Percentiles rank a stretch among this genome's conserved stretches.
phyloP scores from a whole-genome alignment of 73 alveolate genomes.

The Paramecium bursaria region DNA sequence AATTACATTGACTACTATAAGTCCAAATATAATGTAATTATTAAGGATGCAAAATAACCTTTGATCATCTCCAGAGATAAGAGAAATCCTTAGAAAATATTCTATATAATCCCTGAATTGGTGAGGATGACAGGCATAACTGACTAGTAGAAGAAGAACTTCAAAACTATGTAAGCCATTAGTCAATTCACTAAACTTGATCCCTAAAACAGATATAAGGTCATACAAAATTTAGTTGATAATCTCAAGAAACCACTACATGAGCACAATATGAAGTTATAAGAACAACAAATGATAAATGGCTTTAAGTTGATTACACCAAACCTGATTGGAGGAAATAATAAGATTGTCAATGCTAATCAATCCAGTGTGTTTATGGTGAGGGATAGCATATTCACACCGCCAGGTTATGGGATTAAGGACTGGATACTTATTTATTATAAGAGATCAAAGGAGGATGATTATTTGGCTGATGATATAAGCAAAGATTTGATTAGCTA shows the following conservation, averaged over 20 bases:
- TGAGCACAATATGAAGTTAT: background rate
- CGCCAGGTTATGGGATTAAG: background rate
- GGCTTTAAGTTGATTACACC: conserved; percentile 47
- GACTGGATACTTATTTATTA: conserved; percentile 44
- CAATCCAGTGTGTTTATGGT: conserved; percentile 20
- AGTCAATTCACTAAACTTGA: conserved; percentile 77
- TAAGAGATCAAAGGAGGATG: conserved; percentile 1
- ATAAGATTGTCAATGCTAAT: conserved; percentile 7
- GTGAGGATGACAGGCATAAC: conserved; percentile 92
- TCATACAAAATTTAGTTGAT: background rate
- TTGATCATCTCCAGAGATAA: conserved; percentile 70
- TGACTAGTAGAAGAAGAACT: conserved; percentile 87
- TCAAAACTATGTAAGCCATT: conserved; percentile 84
- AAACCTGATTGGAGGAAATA: background rate
- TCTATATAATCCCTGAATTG: conserved; percentile 89
- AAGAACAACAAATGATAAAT: background rate
- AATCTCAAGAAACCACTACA: background rate
- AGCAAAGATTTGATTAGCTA: background rate
- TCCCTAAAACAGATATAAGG: conserved; percentile 76
- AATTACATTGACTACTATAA: conserved; percentile 84
- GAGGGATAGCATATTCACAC: conserved; percentile 36
- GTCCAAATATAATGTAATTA: conserved; percentile 79
- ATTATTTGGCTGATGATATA: conserved; percentile 46
- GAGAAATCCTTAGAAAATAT: conserved; percentile 74
- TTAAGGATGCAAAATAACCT: conserved; percentile 78